Percentiles rank a stretch among this genome's conserved stretches.
Conservation (phyloP, 441 rosid species). For the Eruca vesicaria region DNA sequence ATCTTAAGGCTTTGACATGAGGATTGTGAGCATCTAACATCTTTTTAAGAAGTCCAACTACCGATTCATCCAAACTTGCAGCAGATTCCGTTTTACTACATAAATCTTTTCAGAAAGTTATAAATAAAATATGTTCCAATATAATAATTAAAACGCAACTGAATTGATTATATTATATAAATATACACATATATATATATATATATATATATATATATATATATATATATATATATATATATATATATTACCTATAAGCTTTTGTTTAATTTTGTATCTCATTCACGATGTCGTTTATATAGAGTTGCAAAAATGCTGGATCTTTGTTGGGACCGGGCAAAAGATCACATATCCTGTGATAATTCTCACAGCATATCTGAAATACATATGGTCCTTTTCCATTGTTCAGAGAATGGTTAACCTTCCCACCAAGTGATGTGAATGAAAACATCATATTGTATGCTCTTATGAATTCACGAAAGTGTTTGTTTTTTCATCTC, state of each 20-base stretch:
- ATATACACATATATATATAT: no score
- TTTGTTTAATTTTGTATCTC: no score
- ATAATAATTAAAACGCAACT: no score
- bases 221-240: no score
- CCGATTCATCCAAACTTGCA: background rate
- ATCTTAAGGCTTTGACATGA: background rate
- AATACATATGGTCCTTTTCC: background rate
- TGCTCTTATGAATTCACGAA: background rate
- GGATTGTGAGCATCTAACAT: background rate
- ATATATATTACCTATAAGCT: background rate
- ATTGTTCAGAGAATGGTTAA: background rate
- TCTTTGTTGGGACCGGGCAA: background rate
- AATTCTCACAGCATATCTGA: background rate
- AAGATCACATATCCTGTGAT: background rate
- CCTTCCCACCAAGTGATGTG: background rate
- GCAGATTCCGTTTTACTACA: no score
- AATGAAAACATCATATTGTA: background rate
- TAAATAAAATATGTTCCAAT: no score
- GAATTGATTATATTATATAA: no score
- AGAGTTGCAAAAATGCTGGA: background rate
- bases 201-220: no score
- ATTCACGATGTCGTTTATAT: background rate
- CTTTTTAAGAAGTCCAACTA: no score
- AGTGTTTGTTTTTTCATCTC: background rate
- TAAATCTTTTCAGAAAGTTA: no score